Evolutionary conservation across 2,329 filamentous ascomycete genomes (phyloP), one percentile per base, ranked within the genome.

Genomic region (Clonostachys byssicola): DNA sequence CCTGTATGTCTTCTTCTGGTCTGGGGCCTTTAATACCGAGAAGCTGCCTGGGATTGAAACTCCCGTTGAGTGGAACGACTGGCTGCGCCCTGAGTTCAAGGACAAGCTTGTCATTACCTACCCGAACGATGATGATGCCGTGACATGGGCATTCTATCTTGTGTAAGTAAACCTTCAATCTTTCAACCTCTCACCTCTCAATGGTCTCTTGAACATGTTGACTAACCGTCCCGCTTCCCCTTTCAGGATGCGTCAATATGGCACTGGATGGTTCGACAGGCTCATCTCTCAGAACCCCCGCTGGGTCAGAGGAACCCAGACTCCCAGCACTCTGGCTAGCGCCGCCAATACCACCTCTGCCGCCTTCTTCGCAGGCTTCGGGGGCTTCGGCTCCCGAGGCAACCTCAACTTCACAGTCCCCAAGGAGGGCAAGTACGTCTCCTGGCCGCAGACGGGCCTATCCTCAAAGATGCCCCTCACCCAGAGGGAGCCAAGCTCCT

Each of bases 71-170:
- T 80, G 65, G 45, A 52, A 61, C 1, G 72, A 77, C 49, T 71
- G 67, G 46, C 57, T 75, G 4, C 63, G 68, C 8, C 75, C 77
- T 0, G 68, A 74, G 48, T 77, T 71, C 60, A 80, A 80, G 60
- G 61, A 73, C 49, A 79, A 75, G 57, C 60, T 81, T 5, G 72
- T 73, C 3, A 56, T 81, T 12, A 79, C 76, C 0, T 80, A 80
- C 47, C 78, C 78, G 10, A 78, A 80, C 49, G 78, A 81, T 39
- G 78, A 81, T 40, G 78, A 81, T 46, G 77, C 78, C 1, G 70
- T 81, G 3, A 60, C 77, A 1, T 80, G 65, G 40, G 70, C 71
- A 4, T 78, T 75, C 40, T 64, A 77, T 39, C 59, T 76, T 2
- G 69, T 80, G 69, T 72, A 57, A 63, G 67, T 55, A 13, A 3